A percentile compares a stretch with the other conserved stretches of the same genome.
Evolutionary conservation across 2,329 filamentous ascomycete species (phyloP).

Genomic region (Madurella fahalii): DNA sequence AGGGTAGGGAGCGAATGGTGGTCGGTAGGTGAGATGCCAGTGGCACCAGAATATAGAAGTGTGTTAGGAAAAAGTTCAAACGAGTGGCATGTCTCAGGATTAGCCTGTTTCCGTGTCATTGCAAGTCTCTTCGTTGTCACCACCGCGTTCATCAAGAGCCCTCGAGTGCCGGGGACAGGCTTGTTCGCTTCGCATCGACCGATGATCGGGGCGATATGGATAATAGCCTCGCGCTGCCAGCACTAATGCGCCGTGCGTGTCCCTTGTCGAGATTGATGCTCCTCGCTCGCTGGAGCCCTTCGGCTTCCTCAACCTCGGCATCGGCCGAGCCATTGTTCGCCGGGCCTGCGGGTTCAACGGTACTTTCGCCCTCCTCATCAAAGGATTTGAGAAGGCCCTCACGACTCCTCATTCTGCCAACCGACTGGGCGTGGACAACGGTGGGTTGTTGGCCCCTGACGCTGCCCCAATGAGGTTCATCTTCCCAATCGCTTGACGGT

Average conservation of each 20-base stretch:
- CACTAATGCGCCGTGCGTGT: conserved; percentile 69
- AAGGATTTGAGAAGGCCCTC: conserved; percentile 48
- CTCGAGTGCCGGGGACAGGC: conserved; percentile 12
- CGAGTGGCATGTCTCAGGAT: conserved; percentile 19
- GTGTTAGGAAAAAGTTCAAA: conserved; percentile 23
- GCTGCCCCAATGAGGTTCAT: conserved; percentile 47
- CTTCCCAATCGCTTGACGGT: conserved; percentile 57
- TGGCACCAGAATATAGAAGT: background rate
- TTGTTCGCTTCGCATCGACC: conserved; percentile 44
- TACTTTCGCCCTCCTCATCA: conserved; percentile 32
- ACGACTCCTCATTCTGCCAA: conserved; percentile 47
- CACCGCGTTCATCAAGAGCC: background rate
- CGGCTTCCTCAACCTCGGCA: conserved; percentile 32
- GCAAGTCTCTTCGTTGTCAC: background rate
- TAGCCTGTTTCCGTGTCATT: conserved; percentile 15
- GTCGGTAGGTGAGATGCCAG: conserved; percentile 22
- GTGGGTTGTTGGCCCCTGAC: conserved; percentile 46
- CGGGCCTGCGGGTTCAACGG: conserved; percentile 10
- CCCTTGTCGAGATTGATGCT: conserved; percentile 64
- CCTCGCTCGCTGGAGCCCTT: conserved; percentile 57
- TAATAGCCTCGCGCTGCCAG: conserved; percentile 71
- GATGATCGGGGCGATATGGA: conserved; percentile 59
- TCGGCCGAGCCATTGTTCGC: conserved; percentile 15
- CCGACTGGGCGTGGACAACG: conserved; percentile 56
- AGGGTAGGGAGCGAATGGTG: conserved; percentile 28